Conservation (phyloP, 23 red algal genomes). For the Gracilaria domingensis region DNA sequence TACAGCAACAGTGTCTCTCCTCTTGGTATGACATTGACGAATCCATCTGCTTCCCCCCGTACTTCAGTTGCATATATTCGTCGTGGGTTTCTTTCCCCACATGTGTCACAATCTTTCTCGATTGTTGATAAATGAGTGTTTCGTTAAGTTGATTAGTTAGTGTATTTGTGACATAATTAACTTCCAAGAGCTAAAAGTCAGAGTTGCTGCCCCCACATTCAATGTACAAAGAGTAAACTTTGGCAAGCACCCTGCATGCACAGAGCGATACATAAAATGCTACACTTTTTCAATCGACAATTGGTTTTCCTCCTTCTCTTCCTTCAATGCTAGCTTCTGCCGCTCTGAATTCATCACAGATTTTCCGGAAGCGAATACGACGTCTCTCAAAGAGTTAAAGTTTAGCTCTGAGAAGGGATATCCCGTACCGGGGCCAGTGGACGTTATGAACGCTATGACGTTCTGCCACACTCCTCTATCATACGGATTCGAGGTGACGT, state of each 20-base stretch:
- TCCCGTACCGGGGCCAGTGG: conserved; percentile 57
- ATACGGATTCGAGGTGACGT: conserved; percentile 36
- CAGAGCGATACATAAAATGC: not conserved
- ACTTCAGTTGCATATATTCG: conserved; percentile 36
- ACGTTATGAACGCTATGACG: conserved; percentile 37
- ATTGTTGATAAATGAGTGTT: conserved; percentile 8
- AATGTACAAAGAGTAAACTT: conserved; percentile 16
- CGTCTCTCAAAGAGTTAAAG: not conserved
- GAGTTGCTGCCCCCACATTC: conserved; percentile 1
- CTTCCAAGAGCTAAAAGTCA: not conserved
- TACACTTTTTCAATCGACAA: not conserved
- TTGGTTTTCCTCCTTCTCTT: not conserved
- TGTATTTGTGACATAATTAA: conserved; percentile 24
- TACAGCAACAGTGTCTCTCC: conserved; percentile 60
- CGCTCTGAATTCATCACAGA: not conserved
- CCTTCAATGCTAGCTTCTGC: not conserved
- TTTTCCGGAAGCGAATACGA: conserved; percentile 28
- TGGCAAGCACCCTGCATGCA: conserved; percentile 1
- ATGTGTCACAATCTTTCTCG: conserved; percentile 8
- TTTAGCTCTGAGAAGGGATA: conserved; percentile 2
- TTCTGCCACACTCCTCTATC: conserved; percentile 45
- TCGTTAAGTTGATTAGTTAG: conserved; percentile 14
- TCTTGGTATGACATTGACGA: conserved; percentile 58
- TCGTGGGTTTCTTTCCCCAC: conserved; percentile 49
- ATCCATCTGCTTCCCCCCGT: conserved; percentile 40